These are phyloP conservation scores for Epichloe coenophiala DNA, from an alignment of 2,329 filamentous ascomycete species.

Conservation along the genomic window DNA sequence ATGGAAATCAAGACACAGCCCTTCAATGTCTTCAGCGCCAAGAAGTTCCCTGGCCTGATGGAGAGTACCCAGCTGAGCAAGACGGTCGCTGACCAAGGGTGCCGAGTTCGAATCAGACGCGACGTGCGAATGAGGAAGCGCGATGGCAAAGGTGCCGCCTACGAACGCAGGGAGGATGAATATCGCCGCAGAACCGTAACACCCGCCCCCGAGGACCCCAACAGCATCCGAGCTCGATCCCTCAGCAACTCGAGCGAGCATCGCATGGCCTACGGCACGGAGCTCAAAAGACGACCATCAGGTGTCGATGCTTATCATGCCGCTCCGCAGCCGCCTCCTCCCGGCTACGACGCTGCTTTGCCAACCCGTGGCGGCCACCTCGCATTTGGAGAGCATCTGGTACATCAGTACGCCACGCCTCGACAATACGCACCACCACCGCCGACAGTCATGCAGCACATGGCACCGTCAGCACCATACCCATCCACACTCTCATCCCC, in stretches of 20 bases:
- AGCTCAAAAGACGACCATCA: conserved; percentile 32
- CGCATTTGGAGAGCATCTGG: conserved; percentile 20
- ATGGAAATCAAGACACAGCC: conserved; percentile 80
- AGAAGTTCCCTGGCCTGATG: conserved; percentile 91
- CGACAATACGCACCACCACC: conserved; percentile 23
- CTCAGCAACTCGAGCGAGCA: conserved; percentile 45
- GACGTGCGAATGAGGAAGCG: conserved; percentile 87
- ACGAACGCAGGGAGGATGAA: conserved; percentile 52
- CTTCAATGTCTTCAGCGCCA: conserved; percentile 87
- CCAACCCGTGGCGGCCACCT: conserved; percentile 16
- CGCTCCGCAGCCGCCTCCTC: conserved; percentile 20
- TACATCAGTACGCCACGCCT: conserved; percentile 21
- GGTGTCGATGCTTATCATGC: conserved; percentile 29
- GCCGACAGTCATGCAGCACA: conserved; percentile 17
- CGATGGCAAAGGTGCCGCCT: conserved; percentile 50
- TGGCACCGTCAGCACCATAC: conserved; percentile 16
- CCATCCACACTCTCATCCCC: conserved; percentile 26
- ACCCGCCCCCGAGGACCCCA: conserved; percentile 20
- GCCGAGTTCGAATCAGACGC: conserved; percentile 85
- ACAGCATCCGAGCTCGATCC: conserved; percentile 39
- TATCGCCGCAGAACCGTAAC: conserved; percentile 29
- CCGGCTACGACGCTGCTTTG: conserved; percentile 19
- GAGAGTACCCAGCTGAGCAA: conserved; percentile 83
- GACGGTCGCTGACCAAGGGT: conserved; percentile 89
- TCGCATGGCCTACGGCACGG: conserved; percentile 26